Conservation (phyloP, 306 rosid genomes). For the Cicer judaicum region DNA sequence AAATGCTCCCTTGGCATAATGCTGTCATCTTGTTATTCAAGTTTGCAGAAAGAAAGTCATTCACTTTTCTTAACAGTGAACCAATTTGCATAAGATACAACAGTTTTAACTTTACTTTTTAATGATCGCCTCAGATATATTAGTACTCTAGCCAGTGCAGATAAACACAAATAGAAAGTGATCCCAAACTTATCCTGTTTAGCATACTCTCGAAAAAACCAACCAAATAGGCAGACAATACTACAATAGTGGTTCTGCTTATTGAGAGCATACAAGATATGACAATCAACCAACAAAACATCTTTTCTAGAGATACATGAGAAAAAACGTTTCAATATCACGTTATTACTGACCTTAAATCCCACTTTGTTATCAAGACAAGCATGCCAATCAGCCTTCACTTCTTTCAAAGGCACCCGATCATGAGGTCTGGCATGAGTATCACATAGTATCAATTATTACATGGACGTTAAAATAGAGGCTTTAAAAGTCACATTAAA, state of each 20-base stretch:
- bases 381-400: slow-evolving; percentile 94
- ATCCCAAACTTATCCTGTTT: neutral
- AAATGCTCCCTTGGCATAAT: neutral
- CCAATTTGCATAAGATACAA: slow-evolving; percentile 12
- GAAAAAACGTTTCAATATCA: neutral
- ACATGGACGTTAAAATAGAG: neutral
- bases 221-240: slow-evolving; percentile 5
- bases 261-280: slow-evolving; percentile 21
- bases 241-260: neutral
- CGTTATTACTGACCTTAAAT: slow-evolving; percentile 74
- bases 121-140: slow-evolving; percentile 26
- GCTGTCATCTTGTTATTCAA: slow-evolving; percentile 4
- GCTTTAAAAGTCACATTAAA: slow-evolving; percentile 25
- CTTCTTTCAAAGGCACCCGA: slow-evolving; percentile 83
- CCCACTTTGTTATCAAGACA: slow-evolving; percentile 98
- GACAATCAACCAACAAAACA: slow-evolving; percentile 7
- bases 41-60: slow-evolving; percentile 17
- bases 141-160: neutral
- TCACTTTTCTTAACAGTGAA: slow-evolving; percentile 20
- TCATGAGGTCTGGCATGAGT: slow-evolving; percentile 79
- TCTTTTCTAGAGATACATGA: slow-evolving; percentile 14
- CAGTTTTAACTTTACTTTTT: neutral
- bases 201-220: slow-evolving; percentile 22
- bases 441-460: slow-evolving; percentile 36
- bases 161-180: slow-evolving; percentile 18